Percentiles rank a stretch among this genome's conserved stretches.
Evolutionary conservation across 805 yeast genomes (phyloP).

Genomic region (Schwanniomyces pseudopolymorphus): DNA sequence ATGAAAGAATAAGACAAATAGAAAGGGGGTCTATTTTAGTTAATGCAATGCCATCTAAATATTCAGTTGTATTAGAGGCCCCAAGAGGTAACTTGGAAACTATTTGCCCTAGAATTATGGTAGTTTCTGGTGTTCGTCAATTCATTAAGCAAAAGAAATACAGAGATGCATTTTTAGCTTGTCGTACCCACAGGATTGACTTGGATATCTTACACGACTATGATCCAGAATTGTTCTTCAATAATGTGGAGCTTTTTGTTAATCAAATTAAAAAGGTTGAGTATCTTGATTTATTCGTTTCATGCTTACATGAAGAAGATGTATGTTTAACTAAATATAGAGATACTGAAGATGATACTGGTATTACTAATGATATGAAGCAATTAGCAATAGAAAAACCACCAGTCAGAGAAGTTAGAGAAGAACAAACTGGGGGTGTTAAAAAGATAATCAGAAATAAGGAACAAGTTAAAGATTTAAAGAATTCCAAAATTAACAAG

Average conservation of each 20-base stretch:
- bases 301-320: conserved; percentile 83
- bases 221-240: conserved; percentile 65
- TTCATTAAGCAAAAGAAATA: conserved; percentile 60
- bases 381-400: conserved; percentile 18
- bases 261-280: conserved; percentile 70
- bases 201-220: conserved; percentile 88
- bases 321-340: conserved; percentile 78
- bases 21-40: conserved; percentile 92
- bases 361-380: conserved; percentile 6
- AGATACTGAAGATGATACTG: conserved; percentile 53
- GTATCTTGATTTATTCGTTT: conserved; percentile 80
- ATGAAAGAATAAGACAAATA: conserved; percentile 83
- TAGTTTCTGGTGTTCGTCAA: conserved; percentile 75
- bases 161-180: conserved; percentile 71
- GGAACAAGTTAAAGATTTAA: conserved; percentile 35
- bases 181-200: conserved; percentile 90
- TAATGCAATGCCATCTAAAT: conserved; percentile 75
- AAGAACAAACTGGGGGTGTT: conserved; percentile 2
- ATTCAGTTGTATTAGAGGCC: conserved; percentile 85
- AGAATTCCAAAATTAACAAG: conserved; percentile 62
- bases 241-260: conserved; percentile 65
- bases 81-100: conserved; percentile 97
- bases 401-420: conserved; percentile 17
- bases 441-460: conserved; percentile 41
- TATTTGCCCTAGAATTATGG: conserved; percentile 89